Evolutionary conservation across 2,329 filamentous ascomycete species (phyloP).

Genomic region (Apiospora kogelbergensis): DNA sequence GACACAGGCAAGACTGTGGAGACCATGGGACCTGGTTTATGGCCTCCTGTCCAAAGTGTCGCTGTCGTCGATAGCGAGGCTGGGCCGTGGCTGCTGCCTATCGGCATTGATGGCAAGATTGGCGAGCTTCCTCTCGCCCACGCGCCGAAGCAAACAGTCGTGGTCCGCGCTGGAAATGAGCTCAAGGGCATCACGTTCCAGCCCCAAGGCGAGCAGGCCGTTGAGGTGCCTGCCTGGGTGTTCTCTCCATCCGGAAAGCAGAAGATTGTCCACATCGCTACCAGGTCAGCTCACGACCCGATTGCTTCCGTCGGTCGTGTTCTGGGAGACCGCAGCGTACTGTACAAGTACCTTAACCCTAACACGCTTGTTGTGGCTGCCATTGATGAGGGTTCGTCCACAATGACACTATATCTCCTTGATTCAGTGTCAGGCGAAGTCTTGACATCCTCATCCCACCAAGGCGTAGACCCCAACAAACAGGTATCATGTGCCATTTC

Average conservation of each 20-base stretch:
- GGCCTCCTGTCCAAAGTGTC: conserved; percentile 44
- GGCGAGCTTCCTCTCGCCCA: conserved; percentile 44
- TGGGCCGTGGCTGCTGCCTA: conserved; percentile 54
- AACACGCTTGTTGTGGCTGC: conserved; percentile 79
- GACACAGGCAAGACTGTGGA: conserved; percentile 53
- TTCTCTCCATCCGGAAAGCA: conserved; percentile 68
- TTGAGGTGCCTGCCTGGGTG: conserved; percentile 64
- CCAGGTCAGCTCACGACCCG: conserved; percentile 74
- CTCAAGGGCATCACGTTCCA: conserved; percentile 58
- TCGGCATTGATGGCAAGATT: conserved; percentile 51
- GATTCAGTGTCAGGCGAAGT: conserved; percentile 85
- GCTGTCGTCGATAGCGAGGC: conserved; percentile 52
- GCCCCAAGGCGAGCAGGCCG: conserved; percentile 38
- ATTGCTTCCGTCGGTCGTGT: conserved; percentile 95
- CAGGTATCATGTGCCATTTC: conserved; percentile 76
- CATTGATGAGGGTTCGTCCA: conserved; percentile 55
- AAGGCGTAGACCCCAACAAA: conserved; percentile 71
- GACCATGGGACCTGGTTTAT: conserved; percentile 38
- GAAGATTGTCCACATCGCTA: conserved; percentile 66
- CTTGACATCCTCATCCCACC: conserved; percentile 69
- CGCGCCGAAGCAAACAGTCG: conserved; percentile 53
- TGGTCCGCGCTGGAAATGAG: conserved; percentile 50
- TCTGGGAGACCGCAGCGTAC: conserved; percentile 84
- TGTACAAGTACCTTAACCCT: conserved; percentile 95
- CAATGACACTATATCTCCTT: conserved; percentile 74